These are phyloP conservation scores for Hypomontagnella submonticulosa DNA, from an alignment of 495 filamentous ascomycete genomes.

Conservation along the genomic window DNA sequence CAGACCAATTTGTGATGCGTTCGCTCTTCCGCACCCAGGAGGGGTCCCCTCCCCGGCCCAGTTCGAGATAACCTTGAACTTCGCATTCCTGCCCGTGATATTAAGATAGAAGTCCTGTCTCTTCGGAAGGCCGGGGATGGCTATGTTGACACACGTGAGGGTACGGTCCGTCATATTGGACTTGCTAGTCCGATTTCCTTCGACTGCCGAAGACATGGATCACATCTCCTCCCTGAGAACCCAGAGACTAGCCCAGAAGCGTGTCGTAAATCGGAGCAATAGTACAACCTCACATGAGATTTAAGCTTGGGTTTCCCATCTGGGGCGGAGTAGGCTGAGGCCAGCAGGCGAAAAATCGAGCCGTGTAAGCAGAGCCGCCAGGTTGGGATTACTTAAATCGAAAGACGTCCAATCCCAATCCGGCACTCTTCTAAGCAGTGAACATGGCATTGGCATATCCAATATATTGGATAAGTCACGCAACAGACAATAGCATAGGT, in stretches of 20 bases:
- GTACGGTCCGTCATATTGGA: too few species aligned
- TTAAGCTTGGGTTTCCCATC: background rate
- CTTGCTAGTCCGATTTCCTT: too few species aligned
- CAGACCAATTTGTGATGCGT: too few species aligned
- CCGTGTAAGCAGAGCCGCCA: constrained; percentile 3
- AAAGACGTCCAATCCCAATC: background rate
- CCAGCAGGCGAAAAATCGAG: background rate
- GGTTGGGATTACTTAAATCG: constrained; percentile 10
- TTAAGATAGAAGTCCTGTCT: too few species aligned
- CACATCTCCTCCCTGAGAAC: background rate
- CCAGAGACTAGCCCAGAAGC: background rate
- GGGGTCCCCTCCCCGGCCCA: too few species aligned
- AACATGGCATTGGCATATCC: background rate
- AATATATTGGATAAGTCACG: background rate
- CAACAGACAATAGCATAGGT: constrained; percentile 3
- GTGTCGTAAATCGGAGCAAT: constrained; percentile 18
- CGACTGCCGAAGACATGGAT: too few species aligned
- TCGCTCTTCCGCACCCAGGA: too few species aligned
- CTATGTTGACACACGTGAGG: too few species aligned
- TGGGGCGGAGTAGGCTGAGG: constrained; percentile 14
- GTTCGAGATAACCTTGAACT: too few species aligned
- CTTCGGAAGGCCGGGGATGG: too few species aligned
- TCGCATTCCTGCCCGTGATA: too few species aligned
- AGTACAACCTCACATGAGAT: constrained; percentile 18
- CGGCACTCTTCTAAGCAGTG: constrained; percentile 22